A percentile compares a stretch with the other conserved stretches of the same genome.
Evolutionary conservation across 768 basidiomycete genomes (phyloP).

Genomic region (Suillus occidentalis): DNA sequence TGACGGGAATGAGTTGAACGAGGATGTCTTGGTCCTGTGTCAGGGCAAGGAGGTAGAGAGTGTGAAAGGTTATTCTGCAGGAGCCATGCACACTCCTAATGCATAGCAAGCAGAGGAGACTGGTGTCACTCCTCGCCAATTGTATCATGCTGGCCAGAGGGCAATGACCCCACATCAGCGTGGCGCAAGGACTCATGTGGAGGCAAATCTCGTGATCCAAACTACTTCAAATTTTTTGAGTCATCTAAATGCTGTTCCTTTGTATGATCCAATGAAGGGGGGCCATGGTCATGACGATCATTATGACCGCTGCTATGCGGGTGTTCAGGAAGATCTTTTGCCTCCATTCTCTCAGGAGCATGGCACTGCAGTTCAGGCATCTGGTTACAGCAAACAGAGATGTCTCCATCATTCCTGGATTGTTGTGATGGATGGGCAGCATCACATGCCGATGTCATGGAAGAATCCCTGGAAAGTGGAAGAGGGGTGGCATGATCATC

Average conservation of each 20-base stretch:
- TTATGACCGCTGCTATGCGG: not conserved
- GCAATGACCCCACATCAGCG: not conserved
- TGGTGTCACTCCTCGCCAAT: constrained; percentile 1
- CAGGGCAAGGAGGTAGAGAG: constrained; percentile 28
- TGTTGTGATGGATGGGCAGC: constrained; percentile 9
- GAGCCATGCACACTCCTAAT: constrained; percentile 32
- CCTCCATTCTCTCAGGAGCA: too few species aligned
- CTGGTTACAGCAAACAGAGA: constrained; percentile 1
- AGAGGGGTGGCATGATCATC: constrained; percentile 26
- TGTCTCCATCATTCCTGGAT: not conserved
- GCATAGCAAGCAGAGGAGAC: constrained; percentile 21
- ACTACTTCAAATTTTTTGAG: not conserved
- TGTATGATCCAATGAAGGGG: not conserved
- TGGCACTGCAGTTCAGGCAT: not conserved
- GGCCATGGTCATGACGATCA: not conserved
- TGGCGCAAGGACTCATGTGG: not conserved
- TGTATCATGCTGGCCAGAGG: not conserved
- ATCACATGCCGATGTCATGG: constrained; percentile 21
- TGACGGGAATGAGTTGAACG: constrained; percentile 8
- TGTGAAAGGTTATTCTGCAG: constrained; percentile 25
- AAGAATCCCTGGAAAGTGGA: constrained; percentile 32
- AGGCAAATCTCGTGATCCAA: not conserved
- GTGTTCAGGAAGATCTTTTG: not conserved
- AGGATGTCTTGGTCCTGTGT: constrained; percentile 14
- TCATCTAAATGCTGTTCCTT: not conserved